Percentiles rank a stretch among this genome's conserved stretches.
Evolutionary conservation across 2,329 filamentous ascomycete genomes (phyloP).

Genomic region (Phialocephala subalpina): DNA sequence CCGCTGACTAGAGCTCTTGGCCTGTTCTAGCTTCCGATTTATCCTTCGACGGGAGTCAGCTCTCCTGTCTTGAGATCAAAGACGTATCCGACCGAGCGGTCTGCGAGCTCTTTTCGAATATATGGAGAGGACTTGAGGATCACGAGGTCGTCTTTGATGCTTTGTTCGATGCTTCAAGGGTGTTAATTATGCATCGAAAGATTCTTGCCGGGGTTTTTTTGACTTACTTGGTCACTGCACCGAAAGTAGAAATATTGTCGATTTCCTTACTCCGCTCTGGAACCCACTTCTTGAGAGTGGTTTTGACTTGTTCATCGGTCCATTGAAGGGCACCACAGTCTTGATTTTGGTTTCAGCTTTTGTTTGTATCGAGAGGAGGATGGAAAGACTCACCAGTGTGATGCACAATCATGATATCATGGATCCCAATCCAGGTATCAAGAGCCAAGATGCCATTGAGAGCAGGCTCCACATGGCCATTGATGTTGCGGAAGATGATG

Average conservation of each 20-base stretch:
- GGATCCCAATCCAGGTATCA: conserved; percentile 33
- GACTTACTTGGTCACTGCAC: conserved; percentile 38
- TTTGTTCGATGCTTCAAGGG: conserved; percentile 34
- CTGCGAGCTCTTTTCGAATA: conserved; percentile 37
- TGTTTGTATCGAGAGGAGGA: too few relatives aligned
- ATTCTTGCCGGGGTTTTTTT: not conserved
- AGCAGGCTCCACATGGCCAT: conserved; percentile 35
- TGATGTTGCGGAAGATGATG: conserved; percentile 35
- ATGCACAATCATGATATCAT: conserved; percentile 41
- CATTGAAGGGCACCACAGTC: conserved; percentile 39
- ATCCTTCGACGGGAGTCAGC: conserved; percentile 22
- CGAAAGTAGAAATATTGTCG: conserved; percentile 35
- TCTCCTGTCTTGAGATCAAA: conserved; percentile 41
- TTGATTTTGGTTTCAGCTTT: not conserved
- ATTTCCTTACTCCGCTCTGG: conserved; percentile 31
- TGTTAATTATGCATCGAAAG: not conserved
- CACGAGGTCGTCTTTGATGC: conserved; percentile 37
- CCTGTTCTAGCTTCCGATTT: conserved; percentile 2
- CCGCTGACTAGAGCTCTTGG: not conserved
- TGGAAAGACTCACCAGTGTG: conserved; percentile 37
- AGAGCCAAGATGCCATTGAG: conserved; percentile 37
- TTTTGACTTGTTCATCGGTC: conserved; percentile 31
- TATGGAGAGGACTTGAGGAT: conserved; percentile 34
- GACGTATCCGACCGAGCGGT: conserved; percentile 32
- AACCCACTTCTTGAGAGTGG: conserved; percentile 33